Base-by-base conservation (phyloP, 2,329 filamentous ascomycete species). In the Colletotrichum plurivorum region DNA sequence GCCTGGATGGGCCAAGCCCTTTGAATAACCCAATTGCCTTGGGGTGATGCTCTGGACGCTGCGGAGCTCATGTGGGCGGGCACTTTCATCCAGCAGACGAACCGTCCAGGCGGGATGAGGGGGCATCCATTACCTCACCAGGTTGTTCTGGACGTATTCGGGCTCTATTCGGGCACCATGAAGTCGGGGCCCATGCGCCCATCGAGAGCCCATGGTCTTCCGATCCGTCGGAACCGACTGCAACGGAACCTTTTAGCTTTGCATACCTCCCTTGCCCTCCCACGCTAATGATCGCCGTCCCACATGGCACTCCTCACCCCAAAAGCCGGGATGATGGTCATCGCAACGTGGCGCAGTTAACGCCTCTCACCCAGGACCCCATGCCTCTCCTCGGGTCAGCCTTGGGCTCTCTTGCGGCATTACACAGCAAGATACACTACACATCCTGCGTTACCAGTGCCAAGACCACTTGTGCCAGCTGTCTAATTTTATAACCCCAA, bases 401-500 rank as follows among this genome's bases (percentile, higher is more conserved):
- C 65, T 68, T 43, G 48, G 13, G 13, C 15, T 36, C 27, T 31
- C 8, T 10, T 46, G 25, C 45, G 22, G 45, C 20, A 20, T 59
- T 46, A 16, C 13, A 59, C 7, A 22, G 16, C 12, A 9, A 20
- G 25, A 8, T 36, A 36, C 8, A 10, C 31, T 36, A 36, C 8
- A 10, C 31, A 3, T 36, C 22, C 22, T 5, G 22, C 22, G 4
- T 36, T 36, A 36, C 27, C 55, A 25, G 12, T 31, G 66, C 66
- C 62, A 66, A 69, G 66, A 66, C 62, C 48, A 8, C 41, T 4
- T 12, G 18, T 46, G 45, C 18, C 36, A 56, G 45, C 43, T 52
- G 39, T 60, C 55, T 61, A 66, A 66, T 52, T 69, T 60, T 56
- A 58, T 43, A 67, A 31, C 20, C 43, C 20, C 13, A 56, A 60